These are phyloP conservation scores for Clarireedia monteithiana DNA, from an alignment of 2,329 filamentous ascomycete species.

Conservation along the genomic window DNA sequence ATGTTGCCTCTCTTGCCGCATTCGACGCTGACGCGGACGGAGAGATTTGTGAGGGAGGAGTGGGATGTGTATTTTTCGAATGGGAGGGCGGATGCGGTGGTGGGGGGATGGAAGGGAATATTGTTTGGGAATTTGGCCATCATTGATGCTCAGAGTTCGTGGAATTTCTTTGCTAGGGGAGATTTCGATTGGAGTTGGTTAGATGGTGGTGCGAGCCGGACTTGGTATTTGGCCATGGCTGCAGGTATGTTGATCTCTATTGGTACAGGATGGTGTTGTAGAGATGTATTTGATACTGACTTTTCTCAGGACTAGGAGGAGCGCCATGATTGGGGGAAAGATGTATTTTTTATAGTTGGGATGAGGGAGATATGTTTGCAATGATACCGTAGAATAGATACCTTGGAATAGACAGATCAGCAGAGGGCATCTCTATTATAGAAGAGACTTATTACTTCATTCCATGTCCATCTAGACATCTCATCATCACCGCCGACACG, in stretches of 20 bases:
- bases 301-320: neutral
- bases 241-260: constrained; percentile 44
- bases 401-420: too few species aligned
- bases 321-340: neutral
- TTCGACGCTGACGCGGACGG: constrained; percentile 57
- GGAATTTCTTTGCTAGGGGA: constrained; percentile 62
- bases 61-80: constrained; percentile 73
- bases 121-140: constrained; percentile 77
- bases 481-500: too few species aligned
- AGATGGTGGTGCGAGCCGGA: constrained; percentile 75
- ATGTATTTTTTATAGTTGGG: too few species aligned
- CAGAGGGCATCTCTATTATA: too few species aligned
- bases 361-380: too few species aligned
- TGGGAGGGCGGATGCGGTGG: constrained; percentile 54
- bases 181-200: constrained; percentile 62
- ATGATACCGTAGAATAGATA: too few species aligned
- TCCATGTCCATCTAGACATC: too few species aligned
- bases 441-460: too few species aligned
- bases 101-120: constrained; percentile 79
- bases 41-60: constrained; percentile 69
- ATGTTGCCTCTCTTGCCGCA: constrained; percentile 30
- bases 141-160: constrained; percentile 62
- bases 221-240: constrained; percentile 76
- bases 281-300: neutral
- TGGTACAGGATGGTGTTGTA: neutral